A percentile compares a stretch with the other conserved stretches of the same genome.
Evolutionary conservation across 306 rosid genomes (phyloP).

Genomic region (Citrullus colocynthis): DNA sequence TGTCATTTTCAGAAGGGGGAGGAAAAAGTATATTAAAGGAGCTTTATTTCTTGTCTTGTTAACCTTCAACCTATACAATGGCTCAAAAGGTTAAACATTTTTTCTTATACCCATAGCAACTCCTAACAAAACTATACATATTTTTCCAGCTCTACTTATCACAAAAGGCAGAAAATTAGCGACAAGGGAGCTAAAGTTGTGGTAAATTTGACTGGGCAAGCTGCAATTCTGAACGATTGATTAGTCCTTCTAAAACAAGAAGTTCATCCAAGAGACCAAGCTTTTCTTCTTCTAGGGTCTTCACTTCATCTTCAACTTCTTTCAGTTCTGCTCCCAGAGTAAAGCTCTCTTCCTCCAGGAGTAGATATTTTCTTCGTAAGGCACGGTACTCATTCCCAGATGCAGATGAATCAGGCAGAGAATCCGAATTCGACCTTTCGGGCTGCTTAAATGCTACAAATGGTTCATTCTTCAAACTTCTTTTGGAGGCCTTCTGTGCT

Average conservation of each 20-base stretch:
- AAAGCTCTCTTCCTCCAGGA: conserved; percentile 76
- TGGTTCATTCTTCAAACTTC: conserved; percentile 36
- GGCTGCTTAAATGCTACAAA: conserved; percentile 44
- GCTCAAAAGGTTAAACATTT: not conserved
- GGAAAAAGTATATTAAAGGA: not conserved
- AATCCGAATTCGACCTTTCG: conserved; percentile 77
- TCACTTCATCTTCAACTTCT: conserved; percentile 64
- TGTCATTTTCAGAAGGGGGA: not conserved
- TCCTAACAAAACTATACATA: not conserved
- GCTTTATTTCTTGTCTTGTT: conserved; percentile 1
- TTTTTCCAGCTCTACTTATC: not conserved
- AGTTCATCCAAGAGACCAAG: conserved; percentile 69
- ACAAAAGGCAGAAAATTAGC: not conserved
- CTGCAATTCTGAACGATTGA: conserved; percentile 44
- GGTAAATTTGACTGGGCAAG: conserved; percentile 21
- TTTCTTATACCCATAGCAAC: not conserved
- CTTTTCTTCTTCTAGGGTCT: conserved; percentile 76
- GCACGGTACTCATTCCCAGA: conserved; percentile 65
- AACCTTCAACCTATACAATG: not conserved
- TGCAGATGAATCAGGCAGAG: conserved; percentile 60
- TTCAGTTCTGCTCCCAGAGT: conserved; percentile 47
- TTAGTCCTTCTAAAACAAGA: conserved; percentile 74
- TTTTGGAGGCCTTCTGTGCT: conserved; percentile 44
- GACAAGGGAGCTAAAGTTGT: not conserved
- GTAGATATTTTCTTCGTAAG: conserved; percentile 60